These are phyloP conservation scores for Abrus pulchellus DNA, from an alignment of 306 rosid genomes.

Conservation along the genomic window DNA sequence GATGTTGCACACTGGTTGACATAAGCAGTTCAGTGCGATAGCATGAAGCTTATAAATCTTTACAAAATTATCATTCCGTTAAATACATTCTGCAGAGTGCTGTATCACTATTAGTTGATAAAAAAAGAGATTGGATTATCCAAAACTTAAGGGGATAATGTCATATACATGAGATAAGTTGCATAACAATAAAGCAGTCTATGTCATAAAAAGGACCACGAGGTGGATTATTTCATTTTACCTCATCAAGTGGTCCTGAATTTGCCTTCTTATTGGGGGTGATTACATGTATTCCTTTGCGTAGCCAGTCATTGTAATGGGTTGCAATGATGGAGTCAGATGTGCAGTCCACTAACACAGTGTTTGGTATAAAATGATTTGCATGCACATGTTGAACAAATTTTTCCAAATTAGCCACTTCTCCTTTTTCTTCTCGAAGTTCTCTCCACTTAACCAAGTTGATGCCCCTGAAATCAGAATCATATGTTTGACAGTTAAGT, in stretches of 20 bases:
- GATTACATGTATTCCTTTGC: constrained; percentile 79
- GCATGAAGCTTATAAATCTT: neutral
- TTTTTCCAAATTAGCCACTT: constrained; percentile 68
- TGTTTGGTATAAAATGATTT: constrained; percentile 84
- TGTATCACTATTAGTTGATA: neutral
- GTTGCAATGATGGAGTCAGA: constrained; percentile 75
- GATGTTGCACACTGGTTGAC: neutral
- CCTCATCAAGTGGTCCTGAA: constrained; percentile 89
- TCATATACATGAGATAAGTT: neutral
- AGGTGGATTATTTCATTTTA: constrained; percentile 40
- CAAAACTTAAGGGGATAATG: neutral
- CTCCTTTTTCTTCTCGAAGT: constrained; percentile 59
- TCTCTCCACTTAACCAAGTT: constrained; percentile 74
- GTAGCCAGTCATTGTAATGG: constrained; percentile 74
- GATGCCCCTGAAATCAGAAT: constrained; percentile 59
- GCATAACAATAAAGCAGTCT: neutral
- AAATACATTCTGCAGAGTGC: neutral
- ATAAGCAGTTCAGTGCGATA: neutral
- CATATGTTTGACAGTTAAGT: neutral
- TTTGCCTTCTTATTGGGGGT: constrained; percentile 87
- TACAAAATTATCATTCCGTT: neutral
- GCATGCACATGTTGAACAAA: constrained; percentile 72
- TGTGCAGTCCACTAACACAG: constrained; percentile 86
- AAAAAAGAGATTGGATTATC: neutral
- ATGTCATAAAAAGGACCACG: constrained; percentile 9